phyloP scores from a whole-genome alignment of 768 basidiomycete species.

The Suillus variegatus region DNA sequence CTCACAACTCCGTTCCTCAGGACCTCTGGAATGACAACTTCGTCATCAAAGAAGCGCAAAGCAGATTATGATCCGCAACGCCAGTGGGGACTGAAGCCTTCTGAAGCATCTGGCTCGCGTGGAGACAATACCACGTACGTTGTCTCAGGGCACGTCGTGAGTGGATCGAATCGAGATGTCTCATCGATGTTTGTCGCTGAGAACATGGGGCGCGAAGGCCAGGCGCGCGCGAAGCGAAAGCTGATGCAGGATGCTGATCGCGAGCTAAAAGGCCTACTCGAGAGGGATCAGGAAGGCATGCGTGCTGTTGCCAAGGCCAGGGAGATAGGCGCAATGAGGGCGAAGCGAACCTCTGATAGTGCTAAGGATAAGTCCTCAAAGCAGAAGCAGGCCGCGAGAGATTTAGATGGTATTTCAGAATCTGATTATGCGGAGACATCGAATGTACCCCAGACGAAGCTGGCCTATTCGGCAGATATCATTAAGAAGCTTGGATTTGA shows the following conservation, averaged over 20 bases:
- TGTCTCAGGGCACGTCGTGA: slow-evolving; percentile 75
- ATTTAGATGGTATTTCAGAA: slow-evolving; percentile 17
- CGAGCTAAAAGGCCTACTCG: slow-evolving; percentile 58
- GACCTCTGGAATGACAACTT: slow-evolving; percentile 68
- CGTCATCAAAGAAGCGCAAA: slow-evolving; percentile 48
- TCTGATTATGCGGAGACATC: slow-evolving; percentile 16
- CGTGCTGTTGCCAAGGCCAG: slow-evolving; percentile 62
- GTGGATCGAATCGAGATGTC: slow-evolving; percentile 37
- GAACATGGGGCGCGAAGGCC: slow-evolving; percentile 76
- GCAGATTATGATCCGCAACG: slow-evolving; percentile 63
- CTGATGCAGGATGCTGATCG: slow-evolving; percentile 60
- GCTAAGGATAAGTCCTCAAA: slow-evolving; percentile 19
- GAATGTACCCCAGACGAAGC: slow-evolving; percentile 31
- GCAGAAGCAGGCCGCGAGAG: slow-evolving; percentile 18
- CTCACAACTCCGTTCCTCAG: slow-evolving; percentile 38
- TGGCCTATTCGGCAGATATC: slow-evolving; percentile 62
- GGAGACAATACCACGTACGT: slow-evolving; percentile 67
- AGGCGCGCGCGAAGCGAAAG: slow-evolving; percentile 72
- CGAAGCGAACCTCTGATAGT: slow-evolving; percentile 17
- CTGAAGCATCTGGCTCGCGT: slow-evolving; percentile 32
- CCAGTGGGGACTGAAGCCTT: slow-evolving; percentile 78
- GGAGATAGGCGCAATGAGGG: slow-evolving; percentile 40
- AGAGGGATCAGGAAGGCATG: slow-evolving; percentile 70
- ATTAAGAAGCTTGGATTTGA: slow-evolving; percentile 81
- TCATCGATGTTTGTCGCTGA: slow-evolving; percentile 59